Percentiles rank a stretch among this genome's conserved stretches.
phyloP scores from a whole-genome alignment of 2,329 filamentous ascomycete genomes.

The Hypoxylon sp. region DNA sequence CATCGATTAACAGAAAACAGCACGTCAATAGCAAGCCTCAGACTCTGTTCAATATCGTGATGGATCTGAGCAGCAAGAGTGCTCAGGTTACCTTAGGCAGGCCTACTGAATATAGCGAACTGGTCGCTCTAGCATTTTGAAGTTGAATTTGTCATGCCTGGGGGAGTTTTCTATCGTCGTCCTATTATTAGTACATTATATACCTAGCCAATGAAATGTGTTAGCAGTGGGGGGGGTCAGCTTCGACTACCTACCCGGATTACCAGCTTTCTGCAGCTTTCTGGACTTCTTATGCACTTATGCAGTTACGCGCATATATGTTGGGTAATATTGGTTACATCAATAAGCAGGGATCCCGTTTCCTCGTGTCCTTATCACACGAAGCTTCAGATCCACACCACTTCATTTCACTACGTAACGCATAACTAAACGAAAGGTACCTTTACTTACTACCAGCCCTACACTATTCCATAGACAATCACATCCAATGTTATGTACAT shows the following conservation, averaged over 20 bases:
- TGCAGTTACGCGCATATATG: conserved; percentile 21
- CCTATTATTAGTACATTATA: no score
- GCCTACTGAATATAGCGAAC: conserved; percentile 49
- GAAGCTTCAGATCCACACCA: neutral
- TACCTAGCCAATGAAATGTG: no score
- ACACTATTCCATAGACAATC: no score
- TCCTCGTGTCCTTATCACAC: conserved; percentile 16
- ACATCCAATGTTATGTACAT: no score
- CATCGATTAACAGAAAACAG: conserved; percentile 52
- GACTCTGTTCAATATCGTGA: conserved; percentile 55
- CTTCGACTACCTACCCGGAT: no score
- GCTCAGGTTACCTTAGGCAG: conserved; percentile 53
- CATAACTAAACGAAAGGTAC: no score
- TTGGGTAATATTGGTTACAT: neutral
- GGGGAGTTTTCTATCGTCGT: no score
- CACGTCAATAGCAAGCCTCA: conserved; percentile 43
- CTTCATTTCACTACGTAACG: no score
- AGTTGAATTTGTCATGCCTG: neutral
- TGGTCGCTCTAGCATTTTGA: conserved; percentile 45
- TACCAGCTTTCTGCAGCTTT: no score
- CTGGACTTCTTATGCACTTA: no score
- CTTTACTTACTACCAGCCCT: no score
- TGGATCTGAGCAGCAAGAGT: conserved; percentile 49
- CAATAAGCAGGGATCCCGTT: conserved; percentile 3
- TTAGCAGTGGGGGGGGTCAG: no score